Evolutionary conservation across 2,329 filamentous ascomycete genomes (phyloP).

Genomic region (Mollisiaceae sp.): DNA sequence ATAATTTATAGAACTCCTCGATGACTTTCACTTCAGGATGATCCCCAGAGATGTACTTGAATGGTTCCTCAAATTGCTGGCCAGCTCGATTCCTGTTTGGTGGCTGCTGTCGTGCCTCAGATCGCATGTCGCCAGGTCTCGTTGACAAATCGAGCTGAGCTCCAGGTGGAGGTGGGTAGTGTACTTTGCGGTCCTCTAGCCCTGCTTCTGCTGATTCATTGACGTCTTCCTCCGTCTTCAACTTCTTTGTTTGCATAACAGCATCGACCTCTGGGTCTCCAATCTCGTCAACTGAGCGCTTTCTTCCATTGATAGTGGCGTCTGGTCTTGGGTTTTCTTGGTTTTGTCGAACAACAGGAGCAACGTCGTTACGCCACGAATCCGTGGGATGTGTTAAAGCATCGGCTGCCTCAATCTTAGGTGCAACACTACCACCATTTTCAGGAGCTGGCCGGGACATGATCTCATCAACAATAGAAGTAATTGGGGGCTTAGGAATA

Average conservation of each 20-base stretch:
- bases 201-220: conserved; percentile 33
- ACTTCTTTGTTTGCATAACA: conserved; percentile 49
- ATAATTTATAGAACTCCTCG: conserved; percentile 83
- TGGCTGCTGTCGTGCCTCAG: conserved; percentile 28
- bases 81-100: conserved; percentile 45
- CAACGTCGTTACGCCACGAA: conserved; percentile 40
- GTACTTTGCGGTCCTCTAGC: conserved; percentile 40
- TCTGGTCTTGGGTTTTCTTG: conserved; percentile 35
- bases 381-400: conserved; percentile 30
- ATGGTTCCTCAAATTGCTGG: conserved; percentile 79
- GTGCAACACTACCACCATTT: conserved; percentile 37
- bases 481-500: conserved; percentile 47
- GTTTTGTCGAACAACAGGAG: conserved; percentile 42
- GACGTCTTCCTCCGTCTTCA: conserved; percentile 49
- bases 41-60: conserved; percentile 81
- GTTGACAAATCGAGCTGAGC: conserved; percentile 40
- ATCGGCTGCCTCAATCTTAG: conserved; percentile 42
- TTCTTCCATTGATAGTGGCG: conserved; percentile 39
- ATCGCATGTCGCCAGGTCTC: conserved; percentile 34
- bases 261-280: conserved; percentile 32
- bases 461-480: conserved; percentile 49
- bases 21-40: conserved; percentile 81
- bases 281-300: conserved; percentile 45
- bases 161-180: conserved; percentile 43
- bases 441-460: conserved; percentile 42